Conservation (phyloP, 495 filamentous ascomycete species). For the Hypomontagnella submonticulosa region DNA sequence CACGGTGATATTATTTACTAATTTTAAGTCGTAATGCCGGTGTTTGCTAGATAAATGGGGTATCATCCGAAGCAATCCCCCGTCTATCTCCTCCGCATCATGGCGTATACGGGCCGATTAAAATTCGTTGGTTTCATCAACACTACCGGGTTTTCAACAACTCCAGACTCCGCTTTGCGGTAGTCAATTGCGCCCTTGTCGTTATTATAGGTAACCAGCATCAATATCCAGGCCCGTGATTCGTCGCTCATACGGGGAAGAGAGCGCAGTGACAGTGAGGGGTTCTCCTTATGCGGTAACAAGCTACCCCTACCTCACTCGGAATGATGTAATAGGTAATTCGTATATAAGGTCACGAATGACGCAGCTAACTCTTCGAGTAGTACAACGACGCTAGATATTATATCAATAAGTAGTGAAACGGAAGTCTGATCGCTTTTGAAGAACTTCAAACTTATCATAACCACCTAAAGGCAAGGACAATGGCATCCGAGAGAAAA, state of each 20-base stretch:
- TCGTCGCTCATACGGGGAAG: constrained; percentile 15
- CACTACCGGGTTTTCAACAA: not conserved
- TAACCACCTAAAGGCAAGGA: not conserved
- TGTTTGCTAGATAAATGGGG: not conserved
- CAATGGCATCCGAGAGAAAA: constrained; percentile 34
- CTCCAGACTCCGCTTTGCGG: constrained; percentile 33
- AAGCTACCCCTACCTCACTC: constrained; percentile 19
- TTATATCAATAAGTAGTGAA: not conserved
- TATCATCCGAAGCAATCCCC: not conserved
- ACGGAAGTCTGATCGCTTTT: not conserved
- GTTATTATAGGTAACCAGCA: not conserved
- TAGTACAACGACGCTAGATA: not conserved
- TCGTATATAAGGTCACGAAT: constrained; percentile 29
- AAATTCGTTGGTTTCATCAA: no score
- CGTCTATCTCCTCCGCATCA: no score
- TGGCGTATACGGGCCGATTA: no score
- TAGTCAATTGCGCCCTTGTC: constrained; percentile 35
- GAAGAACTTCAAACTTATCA: not conserved
- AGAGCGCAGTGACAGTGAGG: constrained; percentile 26
- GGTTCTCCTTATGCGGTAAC: constrained; percentile 17
- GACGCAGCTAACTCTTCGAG: constrained; percentile 19
- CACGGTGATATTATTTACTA: no score
- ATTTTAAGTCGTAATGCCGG: not conserved
- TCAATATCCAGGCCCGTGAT: constrained; percentile 12
- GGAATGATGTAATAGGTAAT: constrained; percentile 26